Percentiles rank a stretch among this genome's conserved stretches.
phyloP scores from a whole-genome alignment of 352 stramenopile species.

The Phytopythium montanum region DNA sequence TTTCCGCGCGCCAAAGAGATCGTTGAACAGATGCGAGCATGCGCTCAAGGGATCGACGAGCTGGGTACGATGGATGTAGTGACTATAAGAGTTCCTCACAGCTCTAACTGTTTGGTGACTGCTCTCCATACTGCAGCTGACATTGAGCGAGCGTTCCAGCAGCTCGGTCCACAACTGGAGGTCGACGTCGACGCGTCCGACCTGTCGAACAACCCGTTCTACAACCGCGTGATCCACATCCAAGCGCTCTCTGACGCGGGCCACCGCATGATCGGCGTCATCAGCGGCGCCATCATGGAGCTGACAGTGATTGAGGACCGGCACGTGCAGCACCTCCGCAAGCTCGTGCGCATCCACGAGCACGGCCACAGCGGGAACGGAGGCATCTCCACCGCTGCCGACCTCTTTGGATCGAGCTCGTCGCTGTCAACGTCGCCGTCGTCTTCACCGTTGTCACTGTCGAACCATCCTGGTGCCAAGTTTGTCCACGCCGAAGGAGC shows the following conservation, averaged over 20 bases:
- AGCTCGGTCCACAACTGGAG: conserved; percentile 41
- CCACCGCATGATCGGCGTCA: conserved; percentile 47
- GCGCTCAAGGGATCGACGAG: conserved; percentile 52
- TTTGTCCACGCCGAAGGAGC: conserved; percentile 39
- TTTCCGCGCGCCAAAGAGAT: conserved; percentile 40
- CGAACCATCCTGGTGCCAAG: conserved; percentile 15
- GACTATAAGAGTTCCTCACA: neutral
- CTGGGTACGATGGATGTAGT: conserved; percentile 35
- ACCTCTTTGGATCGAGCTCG: conserved; percentile 38
- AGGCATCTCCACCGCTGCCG: conserved; percentile 15
- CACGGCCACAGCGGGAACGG: conserved; percentile 18
- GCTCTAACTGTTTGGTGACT: neutral
- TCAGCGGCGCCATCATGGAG: conserved; percentile 49
- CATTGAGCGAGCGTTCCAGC: conserved; percentile 70
- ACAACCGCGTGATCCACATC: conserved; percentile 60
- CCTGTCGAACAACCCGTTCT: conserved; percentile 56
- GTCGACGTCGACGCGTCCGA: conserved; percentile 42
- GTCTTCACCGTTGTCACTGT: neutral
- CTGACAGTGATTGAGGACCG: conserved; percentile 55
- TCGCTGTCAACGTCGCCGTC: conserved; percentile 5
- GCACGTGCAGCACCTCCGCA: conserved; percentile 48
- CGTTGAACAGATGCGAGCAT: conserved; percentile 48
- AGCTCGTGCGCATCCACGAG: conserved; percentile 53
- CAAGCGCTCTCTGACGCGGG: conserved; percentile 67
- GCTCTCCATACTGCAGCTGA: conserved; percentile 31